Base-by-base conservation (phyloP, 768 basidiomycete genomes). In the Serendipita sp. region DNA sequence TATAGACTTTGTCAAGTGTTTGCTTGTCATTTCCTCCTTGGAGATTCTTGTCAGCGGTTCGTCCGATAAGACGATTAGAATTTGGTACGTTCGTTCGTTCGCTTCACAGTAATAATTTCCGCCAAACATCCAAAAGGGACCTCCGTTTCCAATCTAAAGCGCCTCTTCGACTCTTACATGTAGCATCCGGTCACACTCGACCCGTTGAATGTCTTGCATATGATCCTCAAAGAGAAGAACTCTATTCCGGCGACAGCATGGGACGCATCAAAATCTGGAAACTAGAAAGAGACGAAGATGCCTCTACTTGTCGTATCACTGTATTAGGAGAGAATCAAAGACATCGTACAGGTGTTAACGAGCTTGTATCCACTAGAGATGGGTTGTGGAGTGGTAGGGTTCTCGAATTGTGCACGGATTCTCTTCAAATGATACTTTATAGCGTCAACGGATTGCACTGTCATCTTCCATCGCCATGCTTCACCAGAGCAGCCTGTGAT, bases 241-340 rank as follows among this genome's bases (percentile, higher is more conserved):
- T 98, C 3, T 89, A 86, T 72, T 91, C 91, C 0, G 91, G 83
- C 4, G 95, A 98, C 73, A 94, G 90, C 2, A 89, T 98, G 85
- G 96, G 95, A 1, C 72, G 88, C 7, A 84, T 97, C 71, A 89
- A 86, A 66, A 74, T 84, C 34, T 99, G 94, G 94, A 75, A 80
- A 30, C 70, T 95, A 60, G 74, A 74, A 52, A 74, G 71, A 63
- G 80, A 81, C 68, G 78, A 78, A 1, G 75, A 70, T 1, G 69
- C 73, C 8, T 74, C 79, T 1, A 76, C 82, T 48, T 85, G 86
- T 84, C 74, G 74, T 51, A 74, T 76, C 68, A 77, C 78, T 35
- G 88, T 91, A 66, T 71, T 87, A 41, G 74, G 74, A 48, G 77
- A 85, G 64, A 32, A 8, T n/a, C 5, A 5, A 8, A n/a, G 48